Evolutionary conservation across 768 basidiomycete genomes (phyloP).

Genomic region (Macrocybe gigantea): DNA sequence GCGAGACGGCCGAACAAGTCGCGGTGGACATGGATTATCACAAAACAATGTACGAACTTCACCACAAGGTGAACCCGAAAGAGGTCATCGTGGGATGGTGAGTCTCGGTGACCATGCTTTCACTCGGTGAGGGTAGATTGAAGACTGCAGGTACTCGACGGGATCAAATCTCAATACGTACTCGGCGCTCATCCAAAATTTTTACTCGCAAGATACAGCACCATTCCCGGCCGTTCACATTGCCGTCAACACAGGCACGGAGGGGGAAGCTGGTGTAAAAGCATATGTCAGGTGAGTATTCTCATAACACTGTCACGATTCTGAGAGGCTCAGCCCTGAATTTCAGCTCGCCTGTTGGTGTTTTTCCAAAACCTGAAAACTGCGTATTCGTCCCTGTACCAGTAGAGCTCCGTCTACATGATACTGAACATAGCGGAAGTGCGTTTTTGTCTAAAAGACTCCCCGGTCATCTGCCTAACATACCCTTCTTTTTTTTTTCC

Average conservation of each 20-base stretch:
- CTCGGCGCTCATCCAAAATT: constrained; percentile 96
- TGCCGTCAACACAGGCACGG: constrained; percentile 81
- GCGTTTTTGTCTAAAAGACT: constrained; percentile 24
- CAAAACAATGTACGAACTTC: constrained; percentile 85
- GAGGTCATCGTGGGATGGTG: constrained; percentile 96
- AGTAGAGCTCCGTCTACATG: constrained; percentile 77
- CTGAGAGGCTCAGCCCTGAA: constrained; percentile 9
- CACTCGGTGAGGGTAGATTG: not conserved
- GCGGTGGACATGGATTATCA: constrained; percentile 98
- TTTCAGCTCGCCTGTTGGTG: constrained; percentile 78
- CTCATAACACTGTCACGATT: constrained; percentile 4
- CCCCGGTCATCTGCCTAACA: not conserved
- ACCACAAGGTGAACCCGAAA: constrained; percentile 77
- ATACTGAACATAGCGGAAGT: constrained; percentile 84
- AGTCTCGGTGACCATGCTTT: constrained; percentile 19
- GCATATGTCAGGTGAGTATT: constrained; percentile 75
- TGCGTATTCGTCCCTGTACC: constrained; percentile 92
- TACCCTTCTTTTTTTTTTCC: constrained; percentile 3
- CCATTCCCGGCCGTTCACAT: constrained; percentile 89
- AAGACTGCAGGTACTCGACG: constrained; percentile 75
- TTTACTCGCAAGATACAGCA: constrained; percentile 88
- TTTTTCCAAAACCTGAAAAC: constrained; percentile 88
- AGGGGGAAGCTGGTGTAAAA: constrained; percentile 68
- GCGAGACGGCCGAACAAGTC: constrained; percentile 87
- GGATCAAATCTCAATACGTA: constrained; percentile 88